phyloP scores from a whole-genome alignment of 129 eudicot species.

The Ambrosia trifida region DNA sequence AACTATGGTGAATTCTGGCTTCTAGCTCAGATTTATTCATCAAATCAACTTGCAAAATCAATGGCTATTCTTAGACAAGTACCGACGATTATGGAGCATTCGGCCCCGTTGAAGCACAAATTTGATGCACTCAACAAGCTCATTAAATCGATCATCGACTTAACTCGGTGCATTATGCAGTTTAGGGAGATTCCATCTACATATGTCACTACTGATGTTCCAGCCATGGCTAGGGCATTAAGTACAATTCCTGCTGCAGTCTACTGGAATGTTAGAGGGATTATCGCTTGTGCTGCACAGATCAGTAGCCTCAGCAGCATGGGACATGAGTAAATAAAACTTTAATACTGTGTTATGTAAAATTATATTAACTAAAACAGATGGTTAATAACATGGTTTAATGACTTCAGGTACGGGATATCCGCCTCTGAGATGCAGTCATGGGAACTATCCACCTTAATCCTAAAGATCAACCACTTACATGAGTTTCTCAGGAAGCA shows the following conservation, averaged over 20 bases:
- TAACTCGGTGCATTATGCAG: conserved; percentile 56
- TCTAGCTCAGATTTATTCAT: conserved; percentile 60
- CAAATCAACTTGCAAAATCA: conserved; percentile 75
- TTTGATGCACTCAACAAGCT: conserved; percentile 69
- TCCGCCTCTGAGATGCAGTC: conserved; percentile 55
- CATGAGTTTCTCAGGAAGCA: conserved; percentile 50
- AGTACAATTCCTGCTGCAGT: conserved; percentile 67
- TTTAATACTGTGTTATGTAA: conserved; percentile 6
- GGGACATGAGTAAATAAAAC: conserved; percentile 63
- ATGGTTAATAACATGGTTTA: conserved; percentile 14
- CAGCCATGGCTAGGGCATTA: conserved; percentile 54
- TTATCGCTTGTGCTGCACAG: conserved; percentile 64
- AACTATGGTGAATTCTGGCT: conserved; percentile 93
- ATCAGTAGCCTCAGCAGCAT: conserved; percentile 63
- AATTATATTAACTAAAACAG: conserved; percentile 1
- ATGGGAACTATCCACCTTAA: conserved; percentile 67
- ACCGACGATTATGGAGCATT: conserved; percentile 55
- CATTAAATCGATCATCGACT: conserved; percentile 44
- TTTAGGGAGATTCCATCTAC: conserved; percentile 60
- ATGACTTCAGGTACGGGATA: conserved; percentile 46
- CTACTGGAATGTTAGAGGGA: conserved; percentile 72
- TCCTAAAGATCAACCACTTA: conserved; percentile 67
- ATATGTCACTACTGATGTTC: conserved; percentile 50
- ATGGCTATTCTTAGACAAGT: conserved; percentile 76
- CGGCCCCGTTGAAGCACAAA: conserved; percentile 45